Conservation (phyloP, 208 protist genomes). For the Leishmania turanica region DNA sequence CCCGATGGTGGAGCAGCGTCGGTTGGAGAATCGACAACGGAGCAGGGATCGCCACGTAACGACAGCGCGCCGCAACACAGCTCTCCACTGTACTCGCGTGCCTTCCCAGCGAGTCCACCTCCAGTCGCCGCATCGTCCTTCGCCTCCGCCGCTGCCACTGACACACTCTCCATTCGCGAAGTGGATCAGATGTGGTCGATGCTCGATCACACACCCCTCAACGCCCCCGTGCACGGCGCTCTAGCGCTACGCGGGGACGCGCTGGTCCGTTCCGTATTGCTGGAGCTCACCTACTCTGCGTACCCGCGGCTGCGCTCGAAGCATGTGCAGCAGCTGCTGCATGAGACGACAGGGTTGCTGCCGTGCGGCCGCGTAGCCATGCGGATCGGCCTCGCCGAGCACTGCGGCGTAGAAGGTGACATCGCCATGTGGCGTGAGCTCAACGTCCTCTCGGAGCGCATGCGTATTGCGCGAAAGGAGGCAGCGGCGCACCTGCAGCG, state of each 20-base stretch:
- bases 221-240: conserved; percentile 82
- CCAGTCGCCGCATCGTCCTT: background rate
- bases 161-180: conserved; percentile 35
- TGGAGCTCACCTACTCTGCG: conserved; percentile 38
- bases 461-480: conserved; percentile 57
- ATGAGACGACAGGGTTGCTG: conserved; percentile 79
- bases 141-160: background rate
- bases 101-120: conserved; percentile 9
- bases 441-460: conserved; percentile 73
- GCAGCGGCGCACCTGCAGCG: conserved; percentile 71
- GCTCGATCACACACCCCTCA: conserved; percentile 77
- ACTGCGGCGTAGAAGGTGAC: conserved; percentile 67
- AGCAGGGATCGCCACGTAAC: background rate
- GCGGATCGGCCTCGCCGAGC: conserved; percentile 76
- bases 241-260: conserved; percentile 74
- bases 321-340: conserved; percentile 79
- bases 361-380: conserved; percentile 64
- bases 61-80: background rate
- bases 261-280: conserved; percentile 58
- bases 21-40: background rate
- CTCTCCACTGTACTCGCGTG: conserved; percentile 35
- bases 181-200: conserved; percentile 79
- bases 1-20: background rate
- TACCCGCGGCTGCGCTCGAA: conserved; percentile 85
- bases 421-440: conserved; percentile 89